These are phyloP conservation scores for Verticillium tricorpus DNA, from an alignment of 2,329 filamentous ascomycete species.

Conservation along the genomic window DNA sequence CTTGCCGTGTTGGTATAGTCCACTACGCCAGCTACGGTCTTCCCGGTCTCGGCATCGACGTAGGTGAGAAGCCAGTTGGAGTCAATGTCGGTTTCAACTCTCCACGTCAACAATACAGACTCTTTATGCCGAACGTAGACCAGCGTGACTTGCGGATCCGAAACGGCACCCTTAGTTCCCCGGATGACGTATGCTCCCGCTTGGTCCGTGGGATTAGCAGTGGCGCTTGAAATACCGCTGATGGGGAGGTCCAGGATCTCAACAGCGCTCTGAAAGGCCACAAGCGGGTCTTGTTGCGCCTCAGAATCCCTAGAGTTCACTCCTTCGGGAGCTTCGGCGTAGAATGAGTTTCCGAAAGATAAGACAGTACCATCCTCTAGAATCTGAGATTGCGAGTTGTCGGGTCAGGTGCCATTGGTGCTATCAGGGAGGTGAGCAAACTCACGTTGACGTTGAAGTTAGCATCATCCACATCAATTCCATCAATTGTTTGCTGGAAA, in stretches of 20 bases:
- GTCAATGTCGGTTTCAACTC: slow-evolving; percentile 46
- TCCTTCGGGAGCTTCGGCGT: slow-evolving; percentile 36
- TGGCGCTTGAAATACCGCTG: slow-evolving; percentile 16
- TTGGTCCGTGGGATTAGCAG: slow-evolving; percentile 19
- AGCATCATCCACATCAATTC: slow-evolving; percentile 49
- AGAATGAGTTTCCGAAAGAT: slow-evolving; percentile 45
- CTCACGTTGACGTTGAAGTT: slow-evolving; percentile 52
- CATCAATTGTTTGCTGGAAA: slow-evolving; percentile 50
- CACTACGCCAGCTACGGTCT: slow-evolving; percentile 42
- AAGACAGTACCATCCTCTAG: slow-evolving; percentile 44
- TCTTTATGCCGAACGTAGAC: slow-evolving; percentile 44
- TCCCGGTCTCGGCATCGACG: slow-evolving; percentile 39
- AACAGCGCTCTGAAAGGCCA: slow-evolving; percentile 37
- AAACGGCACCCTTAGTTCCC: slow-evolving; percentile 37
- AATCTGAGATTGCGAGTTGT: slow-evolving; percentile 25
- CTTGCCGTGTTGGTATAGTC: slow-evolving; percentile 48
- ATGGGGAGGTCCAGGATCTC: slow-evolving; percentile 27
- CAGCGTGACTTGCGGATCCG: slow-evolving; percentile 44
- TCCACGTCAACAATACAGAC: slow-evolving; percentile 42
- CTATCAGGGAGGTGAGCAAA: slow-evolving; percentile 2
- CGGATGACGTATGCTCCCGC: slow-evolving; percentile 31
- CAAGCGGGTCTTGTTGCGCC: slow-evolving; percentile 33
- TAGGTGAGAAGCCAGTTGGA: slow-evolving; percentile 51
- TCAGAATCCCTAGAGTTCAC: slow-evolving; percentile 32
- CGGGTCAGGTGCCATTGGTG: slow-evolving; percentile 5